Evolutionary conservation across 192 early-diverging fungal species (phyloP), one percentile per base, ranked within the genome.

Genomic region (Podila clonocystis): DNA sequence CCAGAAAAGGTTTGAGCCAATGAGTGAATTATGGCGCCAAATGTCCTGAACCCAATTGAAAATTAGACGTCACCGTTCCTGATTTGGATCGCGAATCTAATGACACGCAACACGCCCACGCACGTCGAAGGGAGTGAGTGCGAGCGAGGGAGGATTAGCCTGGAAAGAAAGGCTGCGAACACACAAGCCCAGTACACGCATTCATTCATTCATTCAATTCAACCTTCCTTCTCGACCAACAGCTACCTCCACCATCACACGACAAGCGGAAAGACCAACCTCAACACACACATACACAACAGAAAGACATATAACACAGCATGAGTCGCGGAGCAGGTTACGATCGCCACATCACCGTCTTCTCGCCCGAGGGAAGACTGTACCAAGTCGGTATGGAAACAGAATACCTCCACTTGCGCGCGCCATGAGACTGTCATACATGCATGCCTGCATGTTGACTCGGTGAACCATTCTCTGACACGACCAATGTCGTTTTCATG

Each of bases 311-410:
- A 55, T 11, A n/a, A 62, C 55, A 66, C 36, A 70, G 59, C 50
- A 78, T 80, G 77, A 80, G 77, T 80, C 77, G 77, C 71, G 77
- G 77, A 72, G 85, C 89, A 75, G 95, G 96, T 74, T 97, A 99
- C 86, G 98, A 99, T 89, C 94, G 98, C 68, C 97, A 99, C 82
- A 98, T 99, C 83, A 99, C 98, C 66, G 95, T 99, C 83, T 99
- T 99, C 80, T 99, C 98, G 30, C 97, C 98, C 26, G 98, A 99
- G 82, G 98, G 98, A 65, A 91, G 97, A 52, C 91, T 99, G 63
- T 99, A 99, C 84, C 98, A 99, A 96, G 97, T 99, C 66, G 96
- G 96, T 97, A 93, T 65, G 71, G 72, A 31, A 30, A 31, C 8
- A 55, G 52, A 55, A 24, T 0, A 4, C 15, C 13, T 45, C 41